phyloP scores from a whole-genome alignment of 2,329 filamentous ascomycete genomes.

The Epichloe sp. region DNA sequence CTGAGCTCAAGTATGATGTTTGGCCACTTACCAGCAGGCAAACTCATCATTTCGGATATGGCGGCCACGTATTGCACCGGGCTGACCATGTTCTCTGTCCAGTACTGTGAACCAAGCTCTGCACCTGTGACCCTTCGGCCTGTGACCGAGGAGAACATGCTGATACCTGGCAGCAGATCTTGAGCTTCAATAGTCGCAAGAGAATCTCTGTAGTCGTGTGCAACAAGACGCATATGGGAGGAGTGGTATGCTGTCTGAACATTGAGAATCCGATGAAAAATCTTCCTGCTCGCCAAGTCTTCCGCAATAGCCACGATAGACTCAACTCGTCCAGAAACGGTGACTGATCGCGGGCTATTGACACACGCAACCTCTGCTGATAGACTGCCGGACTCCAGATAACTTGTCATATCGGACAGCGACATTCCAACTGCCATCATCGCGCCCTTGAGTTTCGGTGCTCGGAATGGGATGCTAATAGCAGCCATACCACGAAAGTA shows the following conservation, averaged over 20 bases:
- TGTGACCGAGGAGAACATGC: constrained; percentile 30
- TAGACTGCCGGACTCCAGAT: constrained; percentile 12
- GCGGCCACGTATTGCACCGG: constrained; percentile 31
- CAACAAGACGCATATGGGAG: constrained; percentile 27
- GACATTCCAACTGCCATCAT: constrained; percentile 31
- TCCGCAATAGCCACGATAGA: constrained; percentile 19
- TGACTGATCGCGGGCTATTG: constrained; percentile 30
- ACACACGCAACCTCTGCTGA: constrained; percentile 27
- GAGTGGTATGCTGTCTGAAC: constrained; percentile 32
- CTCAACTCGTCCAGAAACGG: constrained; percentile 26
- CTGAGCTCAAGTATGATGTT: constrained; percentile 29
- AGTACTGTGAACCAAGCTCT: constrained; percentile 26
- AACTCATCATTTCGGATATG: constrained; percentile 21
- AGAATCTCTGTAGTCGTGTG: constrained; percentile 20
- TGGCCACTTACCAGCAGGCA: constrained; percentile 15
- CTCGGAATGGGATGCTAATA: constrained; percentile 14
- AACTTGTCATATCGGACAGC: constrained; percentile 12
- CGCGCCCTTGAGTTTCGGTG: constrained; percentile 19
- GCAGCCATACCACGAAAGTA: constrained; percentile 27
- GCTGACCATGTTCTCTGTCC: constrained; percentile 32
- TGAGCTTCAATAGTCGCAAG: constrained; percentile 13
- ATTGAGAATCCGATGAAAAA: constrained; percentile 23
- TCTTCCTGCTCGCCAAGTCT: constrained; percentile 16
- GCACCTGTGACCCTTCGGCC: constrained; percentile 13
- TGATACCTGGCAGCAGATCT: constrained; percentile 7